Conservation (phyloP, 768 basidiomycete genomes). For the Trametes villosa region DNA sequence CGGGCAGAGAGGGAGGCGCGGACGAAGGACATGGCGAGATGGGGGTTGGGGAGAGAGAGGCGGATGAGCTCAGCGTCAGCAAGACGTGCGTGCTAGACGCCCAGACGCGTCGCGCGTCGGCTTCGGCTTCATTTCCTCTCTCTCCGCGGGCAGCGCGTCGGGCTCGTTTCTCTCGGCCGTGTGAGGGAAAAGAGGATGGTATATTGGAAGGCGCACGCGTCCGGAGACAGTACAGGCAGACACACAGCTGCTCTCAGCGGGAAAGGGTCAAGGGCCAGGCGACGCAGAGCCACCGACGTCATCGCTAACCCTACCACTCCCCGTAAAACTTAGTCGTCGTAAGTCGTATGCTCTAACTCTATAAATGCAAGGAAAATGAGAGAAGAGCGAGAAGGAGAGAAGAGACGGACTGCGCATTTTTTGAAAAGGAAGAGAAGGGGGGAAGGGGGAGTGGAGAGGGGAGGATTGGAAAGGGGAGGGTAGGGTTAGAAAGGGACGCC, state of each 20-base stretch:
- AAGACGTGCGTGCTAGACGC: background rate
- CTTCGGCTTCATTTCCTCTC: no score
- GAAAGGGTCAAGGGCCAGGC: background rate
- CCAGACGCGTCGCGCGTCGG: constrained; percentile 8
- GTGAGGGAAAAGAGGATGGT: background rate
- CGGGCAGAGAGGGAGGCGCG: constrained; percentile 25
- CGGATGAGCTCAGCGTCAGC: background rate
- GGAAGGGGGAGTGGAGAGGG: background rate
- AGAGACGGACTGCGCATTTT: no score
- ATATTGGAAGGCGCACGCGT: background rate
- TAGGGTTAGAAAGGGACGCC: constrained; percentile 9
- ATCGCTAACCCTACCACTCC: constrained; percentile 7
- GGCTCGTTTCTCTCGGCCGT: background rate
- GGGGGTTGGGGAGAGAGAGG: background rate
- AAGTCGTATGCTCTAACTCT: background rate
- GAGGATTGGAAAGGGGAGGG: background rate
- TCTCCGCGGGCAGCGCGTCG: no score
- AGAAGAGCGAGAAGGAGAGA: no score
- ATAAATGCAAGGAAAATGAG: background rate
- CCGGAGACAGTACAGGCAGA: background rate
- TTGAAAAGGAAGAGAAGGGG: background rate
- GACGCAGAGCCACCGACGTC: constrained; percentile 16
- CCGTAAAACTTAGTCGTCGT: background rate
- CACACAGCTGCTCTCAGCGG: no score
- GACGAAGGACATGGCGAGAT: constrained; percentile 29